Conservation (phyloP, 163 green algal species). For the Picocystis sp. region DNA sequence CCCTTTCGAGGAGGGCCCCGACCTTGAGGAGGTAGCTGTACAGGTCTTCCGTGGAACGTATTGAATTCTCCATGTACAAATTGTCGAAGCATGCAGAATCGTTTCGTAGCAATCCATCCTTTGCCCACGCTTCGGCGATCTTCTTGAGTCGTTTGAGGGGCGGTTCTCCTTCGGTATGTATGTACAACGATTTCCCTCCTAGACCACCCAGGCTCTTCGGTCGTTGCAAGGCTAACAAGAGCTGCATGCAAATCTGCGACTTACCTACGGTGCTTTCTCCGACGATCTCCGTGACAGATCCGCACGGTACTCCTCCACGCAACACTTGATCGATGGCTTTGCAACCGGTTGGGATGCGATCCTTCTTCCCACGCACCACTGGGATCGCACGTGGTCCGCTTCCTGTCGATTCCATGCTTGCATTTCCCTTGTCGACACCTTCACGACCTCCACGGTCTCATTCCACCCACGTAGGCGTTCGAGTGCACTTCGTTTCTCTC, state of each 20-base stretch:
- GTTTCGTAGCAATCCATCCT: background rate
- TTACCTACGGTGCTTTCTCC: constrained; percentile 36
- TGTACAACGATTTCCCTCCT: constrained; percentile 36
- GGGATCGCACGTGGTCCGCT: too few species aligned
- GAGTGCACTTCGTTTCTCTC: too few species aligned
- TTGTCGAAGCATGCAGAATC: constrained; percentile 6
- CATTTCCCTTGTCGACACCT: too few species aligned
- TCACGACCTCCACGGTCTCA: too few species aligned
- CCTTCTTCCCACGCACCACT: too few species aligned
- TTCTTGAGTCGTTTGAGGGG: constrained; percentile 27
- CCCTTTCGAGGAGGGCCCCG: constrained; percentile 1
- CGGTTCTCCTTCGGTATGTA: constrained; percentile 55
- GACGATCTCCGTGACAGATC: constrained; percentile 39
- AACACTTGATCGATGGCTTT: constrained; percentile 30
- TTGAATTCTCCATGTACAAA: constrained; percentile 1
- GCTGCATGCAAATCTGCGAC: constrained; percentile 51
- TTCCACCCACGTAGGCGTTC: too few species aligned
- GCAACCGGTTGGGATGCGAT: constrained; percentile 12
- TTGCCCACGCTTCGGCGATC: background rate
- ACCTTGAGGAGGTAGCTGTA: background rate
- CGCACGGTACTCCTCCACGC: constrained; percentile 28
- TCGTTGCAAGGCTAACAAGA: constrained; percentile 29
- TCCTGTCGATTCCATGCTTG: too few species aligned
- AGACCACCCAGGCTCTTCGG: constrained; percentile 22
- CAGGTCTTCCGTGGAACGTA: constrained; percentile 1